phyloP scores from a whole-genome alignment of 2,329 filamentous ascomycete genomes.

The Capronia coronata region DNA sequence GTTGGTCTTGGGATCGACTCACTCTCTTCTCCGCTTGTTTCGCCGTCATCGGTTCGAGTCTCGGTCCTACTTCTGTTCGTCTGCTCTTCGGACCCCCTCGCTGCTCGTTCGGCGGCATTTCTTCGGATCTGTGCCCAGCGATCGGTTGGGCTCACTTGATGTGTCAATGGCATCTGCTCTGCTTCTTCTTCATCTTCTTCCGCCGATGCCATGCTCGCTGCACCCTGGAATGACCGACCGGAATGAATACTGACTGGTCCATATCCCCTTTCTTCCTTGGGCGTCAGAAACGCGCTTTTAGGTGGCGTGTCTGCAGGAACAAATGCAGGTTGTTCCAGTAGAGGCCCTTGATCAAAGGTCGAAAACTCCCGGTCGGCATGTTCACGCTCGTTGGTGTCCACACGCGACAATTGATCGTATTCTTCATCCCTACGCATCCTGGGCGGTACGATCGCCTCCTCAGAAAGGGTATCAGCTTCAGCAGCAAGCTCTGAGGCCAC shows the following conservation, averaged over 20 bases:
- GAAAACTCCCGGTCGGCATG: conserved; percentile 49
- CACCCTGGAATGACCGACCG: conserved; percentile 10
- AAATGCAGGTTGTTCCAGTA: conserved; percentile 80
- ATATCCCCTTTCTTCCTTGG: conserved; percentile 24
- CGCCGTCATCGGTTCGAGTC: conserved; percentile 65
- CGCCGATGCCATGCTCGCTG: conserved; percentile 5
- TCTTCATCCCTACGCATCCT: conserved; percentile 46
- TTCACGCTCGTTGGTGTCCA: conserved; percentile 47
- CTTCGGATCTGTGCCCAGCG: conserved; percentile 95
- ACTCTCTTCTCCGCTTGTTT: conserved; percentile 95
- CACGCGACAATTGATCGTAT: conserved; percentile 53
- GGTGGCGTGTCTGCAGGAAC: conserved; percentile 53
- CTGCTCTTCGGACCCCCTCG: conserved; percentile 60
- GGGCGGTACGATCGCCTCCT: conserved; percentile 31
- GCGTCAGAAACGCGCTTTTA: conserved; percentile 17
- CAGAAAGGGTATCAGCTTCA: conserved; percentile 32
- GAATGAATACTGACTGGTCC: conserved; percentile 23
- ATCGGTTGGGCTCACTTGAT: conserved; percentile 50
- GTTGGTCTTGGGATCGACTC: conserved; percentile 40
- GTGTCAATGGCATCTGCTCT: conserved; percentile 16
- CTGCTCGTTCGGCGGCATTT: conserved; percentile 79
- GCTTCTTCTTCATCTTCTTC: conserved; percentile 28
- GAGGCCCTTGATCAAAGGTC: conserved; percentile 80
- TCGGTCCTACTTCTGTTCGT: conserved; percentile 44
- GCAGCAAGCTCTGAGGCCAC: conserved; percentile 29